Evolutionary conservation across 1,139 yeast genomes (phyloP).

Genomic region (Diutina sp.): DNA sequence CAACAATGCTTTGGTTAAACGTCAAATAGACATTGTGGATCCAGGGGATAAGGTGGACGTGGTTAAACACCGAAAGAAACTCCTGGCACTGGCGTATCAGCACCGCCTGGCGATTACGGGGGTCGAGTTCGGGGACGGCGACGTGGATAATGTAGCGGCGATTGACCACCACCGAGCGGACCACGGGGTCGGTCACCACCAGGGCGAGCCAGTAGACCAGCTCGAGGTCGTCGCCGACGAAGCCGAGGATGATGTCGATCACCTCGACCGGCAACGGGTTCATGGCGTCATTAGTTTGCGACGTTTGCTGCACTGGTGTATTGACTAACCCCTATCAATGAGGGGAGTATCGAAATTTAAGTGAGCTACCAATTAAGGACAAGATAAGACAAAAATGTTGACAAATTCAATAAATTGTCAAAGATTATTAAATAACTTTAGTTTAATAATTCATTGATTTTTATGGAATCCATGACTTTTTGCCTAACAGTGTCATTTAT

Average conservation of each 20-base stretch:
- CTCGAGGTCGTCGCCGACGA: background rate
- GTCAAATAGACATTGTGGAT: background rate
- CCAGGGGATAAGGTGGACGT: background rate
- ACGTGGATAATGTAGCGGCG: background rate
- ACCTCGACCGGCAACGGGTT: background rate
- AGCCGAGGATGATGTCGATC: background rate
- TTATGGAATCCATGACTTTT: too few species aligned
- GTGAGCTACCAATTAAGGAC: too few species aligned
- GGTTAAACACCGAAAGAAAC: background rate
- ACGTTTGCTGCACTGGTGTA: background rate
- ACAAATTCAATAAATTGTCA: too few species aligned
- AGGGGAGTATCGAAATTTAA: too few species aligned
- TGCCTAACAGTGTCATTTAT: too few species aligned
- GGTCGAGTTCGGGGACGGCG: background rate
- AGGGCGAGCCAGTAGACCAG: background rate
- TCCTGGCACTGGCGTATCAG: background rate
- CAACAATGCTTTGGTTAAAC: background rate
- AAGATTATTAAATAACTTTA: too few species aligned
- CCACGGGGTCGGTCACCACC: background rate
- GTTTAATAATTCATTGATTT: too few species aligned
- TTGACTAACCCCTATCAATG: too few species aligned
- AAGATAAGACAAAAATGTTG: too few species aligned
- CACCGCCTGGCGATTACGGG: background rate
- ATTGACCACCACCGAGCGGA: background rate
- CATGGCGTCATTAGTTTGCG: background rate